phyloP scores from a whole-genome alignment of 768 basidiomycete genomes.

The Hypsizygus marmoreus region DNA sequence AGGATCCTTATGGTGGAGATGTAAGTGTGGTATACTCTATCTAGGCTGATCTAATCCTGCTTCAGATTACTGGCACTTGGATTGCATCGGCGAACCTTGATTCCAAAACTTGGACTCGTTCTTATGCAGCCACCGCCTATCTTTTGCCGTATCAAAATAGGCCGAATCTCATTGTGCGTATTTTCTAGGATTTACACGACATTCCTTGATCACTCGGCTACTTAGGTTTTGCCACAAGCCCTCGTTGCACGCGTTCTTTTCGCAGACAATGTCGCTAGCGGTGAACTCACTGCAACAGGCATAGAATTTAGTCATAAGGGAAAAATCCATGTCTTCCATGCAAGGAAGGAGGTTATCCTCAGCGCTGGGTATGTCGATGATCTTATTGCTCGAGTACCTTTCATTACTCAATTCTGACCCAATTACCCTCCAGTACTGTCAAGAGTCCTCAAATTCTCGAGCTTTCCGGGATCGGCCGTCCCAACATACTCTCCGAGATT shows the following conservation, averaged over 20 bases:
- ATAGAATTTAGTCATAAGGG: slow-evolving; percentile 44
- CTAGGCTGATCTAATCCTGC: neutral
- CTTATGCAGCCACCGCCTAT: slow-evolving; percentile 31
- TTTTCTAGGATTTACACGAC: slow-evolving; percentile 15
- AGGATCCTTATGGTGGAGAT: slow-evolving; percentile 33
- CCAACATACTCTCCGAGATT: slow-evolving; percentile 8
- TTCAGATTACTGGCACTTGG: slow-evolving; percentile 25
- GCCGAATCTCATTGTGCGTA: slow-evolving; percentile 16
- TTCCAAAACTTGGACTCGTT: slow-evolving; percentile 26
- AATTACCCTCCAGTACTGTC: slow-evolving; percentile 15
- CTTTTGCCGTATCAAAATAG: slow-evolving; percentile 8
- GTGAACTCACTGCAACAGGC: slow-evolving; percentile 48
- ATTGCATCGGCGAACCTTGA: slow-evolving; percentile 21
- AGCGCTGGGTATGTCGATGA: slow-evolving; percentile 35
- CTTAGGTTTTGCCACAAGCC: slow-evolving; percentile 20
- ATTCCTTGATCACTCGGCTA: neutral
- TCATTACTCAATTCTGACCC: neutral
- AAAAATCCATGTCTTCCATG: slow-evolving; percentile 34
- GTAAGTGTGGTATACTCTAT: slow-evolving; percentile 17
- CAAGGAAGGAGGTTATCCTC: slow-evolving; percentile 53
- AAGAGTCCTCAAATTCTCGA: slow-evolving; percentile 22
- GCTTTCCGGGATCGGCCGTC: slow-evolving; percentile 18
- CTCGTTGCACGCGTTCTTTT: slow-evolving; percentile 29
- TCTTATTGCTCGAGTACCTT: neutral
- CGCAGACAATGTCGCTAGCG: slow-evolving; percentile 16